Percentiles rank a stretch among this genome's conserved stretches.
Conservation (phyloP, 176 grass and related monocot genomes). For the Triticum timopheevii region DNA sequence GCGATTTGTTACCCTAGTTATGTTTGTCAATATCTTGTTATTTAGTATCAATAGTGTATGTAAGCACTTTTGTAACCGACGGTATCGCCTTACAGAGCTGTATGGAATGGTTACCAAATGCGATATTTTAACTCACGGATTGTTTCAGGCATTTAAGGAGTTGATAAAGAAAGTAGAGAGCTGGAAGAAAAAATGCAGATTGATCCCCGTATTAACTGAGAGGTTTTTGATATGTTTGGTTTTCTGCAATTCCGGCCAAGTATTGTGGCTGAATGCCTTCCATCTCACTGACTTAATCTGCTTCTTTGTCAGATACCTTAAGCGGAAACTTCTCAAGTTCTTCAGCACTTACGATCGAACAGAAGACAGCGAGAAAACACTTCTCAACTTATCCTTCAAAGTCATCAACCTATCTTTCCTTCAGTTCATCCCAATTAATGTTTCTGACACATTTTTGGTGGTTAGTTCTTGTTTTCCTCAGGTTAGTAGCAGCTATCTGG, state of each 20-base stretch:
- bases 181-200: conserved; percentile 12
- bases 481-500: conserved; percentile 35
- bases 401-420: not conserved
- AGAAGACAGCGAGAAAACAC: conserved; percentile 17
- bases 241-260: conserved; percentile 7
- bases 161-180: conserved; percentile 27
- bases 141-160: conserved; percentile 41
- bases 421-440: not conserved
- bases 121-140: not conserved
- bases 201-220: not conserved
- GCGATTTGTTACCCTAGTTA: not conserved
- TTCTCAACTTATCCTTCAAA: not conserved
- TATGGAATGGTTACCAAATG: not conserved
- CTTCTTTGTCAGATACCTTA: conserved; percentile 21
- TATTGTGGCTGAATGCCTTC: not conserved
- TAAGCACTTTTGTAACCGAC: not conserved
- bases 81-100: not conserved
- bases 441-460: conserved; percentile 29
- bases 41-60: not conserved
- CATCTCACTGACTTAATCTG: not conserved
- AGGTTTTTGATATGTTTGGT: conserved; percentile 11
- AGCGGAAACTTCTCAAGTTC: conserved; percentile 19
- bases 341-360: not conserved
- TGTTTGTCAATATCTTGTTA: conserved; percentile 10
- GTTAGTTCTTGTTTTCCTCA: conserved; percentile 48